Conservation (phyloP, 2,329 filamentous ascomycete genomes). For the Lasiodiplodia sp. region DNA sequence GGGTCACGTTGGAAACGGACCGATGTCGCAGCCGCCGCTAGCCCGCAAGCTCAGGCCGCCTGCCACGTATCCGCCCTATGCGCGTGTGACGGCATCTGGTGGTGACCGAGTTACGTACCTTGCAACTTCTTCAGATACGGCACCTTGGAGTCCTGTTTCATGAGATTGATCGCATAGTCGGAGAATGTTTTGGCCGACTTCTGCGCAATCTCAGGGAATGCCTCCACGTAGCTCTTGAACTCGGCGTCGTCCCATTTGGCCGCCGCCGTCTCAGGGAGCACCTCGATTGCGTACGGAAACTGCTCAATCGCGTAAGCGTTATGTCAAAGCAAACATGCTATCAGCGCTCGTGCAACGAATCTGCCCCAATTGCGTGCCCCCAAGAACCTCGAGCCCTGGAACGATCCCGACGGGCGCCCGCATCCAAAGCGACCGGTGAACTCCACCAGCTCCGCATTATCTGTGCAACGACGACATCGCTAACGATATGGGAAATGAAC, state of each 20-base stretch:
- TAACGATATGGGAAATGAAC: background rate
- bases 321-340: constrained; percentile 12
- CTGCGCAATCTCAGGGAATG: constrained; percentile 72
- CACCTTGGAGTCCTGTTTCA: constrained; percentile 75
- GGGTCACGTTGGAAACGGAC: constrained; percentile 24
- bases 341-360: constrained; percentile 9
- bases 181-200: constrained; percentile 66
- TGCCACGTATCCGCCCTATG: constrained; percentile 36
- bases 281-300: constrained; percentile 79
- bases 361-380: constrained; percentile 9
- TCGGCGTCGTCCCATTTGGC: constrained; percentile 70
- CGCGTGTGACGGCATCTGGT: constrained; percentile 20
- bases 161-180: constrained; percentile 74
- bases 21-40: constrained; percentile 28
- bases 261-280: constrained; percentile 69
- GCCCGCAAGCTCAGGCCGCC: constrained; percentile 13
- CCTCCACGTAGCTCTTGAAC: constrained; percentile 73
- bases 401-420: constrained; percentile 11
- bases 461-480: constrained; percentile 10
- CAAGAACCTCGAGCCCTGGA: background rate
- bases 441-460: constrained; percentile 23
- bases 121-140: constrained; percentile 81
- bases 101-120: constrained; percentile 46
- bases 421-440: constrained; percentile 22
- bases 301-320: constrained; percentile 44